Conservation (phyloP, 108 stramenopile genomes). For the Aurantiochytrium sp. region DNA sequence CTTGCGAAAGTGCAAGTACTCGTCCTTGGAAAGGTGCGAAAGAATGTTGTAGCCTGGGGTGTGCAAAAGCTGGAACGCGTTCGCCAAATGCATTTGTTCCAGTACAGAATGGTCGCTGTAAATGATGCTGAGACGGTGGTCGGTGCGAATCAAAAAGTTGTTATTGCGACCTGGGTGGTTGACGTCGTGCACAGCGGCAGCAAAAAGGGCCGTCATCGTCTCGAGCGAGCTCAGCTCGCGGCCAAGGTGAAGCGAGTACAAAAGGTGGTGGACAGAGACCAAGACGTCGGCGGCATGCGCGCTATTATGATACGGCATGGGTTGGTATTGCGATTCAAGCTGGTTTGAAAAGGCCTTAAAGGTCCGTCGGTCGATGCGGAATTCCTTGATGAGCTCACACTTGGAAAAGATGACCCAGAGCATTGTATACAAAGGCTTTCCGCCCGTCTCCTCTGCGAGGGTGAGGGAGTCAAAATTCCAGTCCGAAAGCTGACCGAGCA, state of each 20-base stretch:
- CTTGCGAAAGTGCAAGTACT: constrained; percentile 2
- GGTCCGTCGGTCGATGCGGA: background rate
- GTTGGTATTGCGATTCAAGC: background rate
- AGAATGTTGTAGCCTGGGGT: constrained; percentile 32
- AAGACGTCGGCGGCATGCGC: constrained; percentile 44
- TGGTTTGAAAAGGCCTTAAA: background rate
- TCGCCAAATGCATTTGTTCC: constrained; percentile 50
- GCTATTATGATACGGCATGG: constrained; percentile 41
- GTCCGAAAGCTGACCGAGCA: background rate
- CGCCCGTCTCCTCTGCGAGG: background rate
- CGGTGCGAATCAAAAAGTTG: constrained; percentile 37
- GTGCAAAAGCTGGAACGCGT: constrained; percentile 39
- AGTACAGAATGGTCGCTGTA: constrained; percentile 52
- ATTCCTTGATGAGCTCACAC: background rate
- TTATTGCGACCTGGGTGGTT: constrained; percentile 57
- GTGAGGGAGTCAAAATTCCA: background rate
- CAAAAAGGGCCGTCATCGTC: constrained; percentile 35
- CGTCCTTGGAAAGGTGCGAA: background rate
- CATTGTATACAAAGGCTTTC: constrained; percentile 4
- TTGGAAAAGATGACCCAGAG: background rate
- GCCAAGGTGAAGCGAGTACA: background rate
- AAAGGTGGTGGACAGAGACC: constrained; percentile 37
- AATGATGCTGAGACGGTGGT: constrained; percentile 32
- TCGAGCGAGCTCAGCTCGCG: background rate
- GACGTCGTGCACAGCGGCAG: constrained; percentile 53